These are phyloP conservation scores for Yarrowia divulgata DNA, from an alignment of 805 yeast species.

Conservation along the genomic window DNA sequence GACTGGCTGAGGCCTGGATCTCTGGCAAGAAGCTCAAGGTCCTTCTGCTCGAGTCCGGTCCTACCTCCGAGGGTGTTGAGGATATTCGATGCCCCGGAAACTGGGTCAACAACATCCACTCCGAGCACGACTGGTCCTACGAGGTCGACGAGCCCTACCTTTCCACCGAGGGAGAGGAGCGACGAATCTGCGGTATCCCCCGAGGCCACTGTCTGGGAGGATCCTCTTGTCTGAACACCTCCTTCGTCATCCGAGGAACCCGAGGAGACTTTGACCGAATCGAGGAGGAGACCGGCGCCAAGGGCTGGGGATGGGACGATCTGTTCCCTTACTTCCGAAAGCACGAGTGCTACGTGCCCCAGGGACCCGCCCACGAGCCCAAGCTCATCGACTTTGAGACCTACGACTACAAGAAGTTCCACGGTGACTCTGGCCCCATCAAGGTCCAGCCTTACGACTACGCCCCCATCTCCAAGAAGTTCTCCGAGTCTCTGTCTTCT, in stretches of 20 bases:
- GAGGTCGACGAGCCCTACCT: constrained; percentile 49
- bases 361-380: constrained; percentile 36
- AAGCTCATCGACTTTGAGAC: constrained; percentile 29
- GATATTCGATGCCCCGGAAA: constrained; percentile 47
- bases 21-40: constrained; percentile 46
- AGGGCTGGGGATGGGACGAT: constrained; percentile 49
- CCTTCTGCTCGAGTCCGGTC: constrained; percentile 50
- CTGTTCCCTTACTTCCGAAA: constrained; percentile 47
- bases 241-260: constrained; percentile 49
- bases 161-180: constrained; percentile 48
- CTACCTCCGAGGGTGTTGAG: constrained; percentile 45
- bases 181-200: constrained; percentile 45
- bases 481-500: constrained; percentile 37
- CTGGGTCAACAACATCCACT: constrained; percentile 48
- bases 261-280: constrained; percentile 49
- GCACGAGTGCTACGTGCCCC: constrained; percentile 44
- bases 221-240: constrained; percentile 50
- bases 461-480: constrained; percentile 38
- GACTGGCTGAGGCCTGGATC: constrained; percentile 48
- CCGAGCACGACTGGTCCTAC: constrained; percentile 50
- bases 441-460: constrained; percentile 39
- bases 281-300: constrained; percentile 47
- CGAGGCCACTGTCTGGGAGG: constrained; percentile 51
- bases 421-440: constrained; percentile 40
- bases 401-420: constrained; percentile 39